phyloP scores from a whole-genome alignment of 257 asterid species.

The Nicotiana noctiflora region DNA sequence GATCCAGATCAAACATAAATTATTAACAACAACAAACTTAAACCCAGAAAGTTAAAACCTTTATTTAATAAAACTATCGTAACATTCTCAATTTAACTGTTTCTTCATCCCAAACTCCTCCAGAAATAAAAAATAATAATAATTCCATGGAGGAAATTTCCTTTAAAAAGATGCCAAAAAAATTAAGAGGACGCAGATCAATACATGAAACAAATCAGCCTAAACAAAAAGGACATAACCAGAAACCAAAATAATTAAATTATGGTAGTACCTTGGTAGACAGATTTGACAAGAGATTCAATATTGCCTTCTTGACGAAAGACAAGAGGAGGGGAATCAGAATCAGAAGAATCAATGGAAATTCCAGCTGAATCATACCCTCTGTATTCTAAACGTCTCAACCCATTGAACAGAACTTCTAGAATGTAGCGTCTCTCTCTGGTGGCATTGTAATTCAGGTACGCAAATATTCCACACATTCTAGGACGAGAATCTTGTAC shows the following conservation, averaged over 20 bases:
- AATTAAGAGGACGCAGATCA: background rate
- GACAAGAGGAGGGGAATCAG: constrained; percentile 43
- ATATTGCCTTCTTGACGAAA: constrained; percentile 82
- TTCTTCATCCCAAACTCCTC: background rate
- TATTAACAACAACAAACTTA: background rate
- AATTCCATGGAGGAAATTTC: too few species aligned
- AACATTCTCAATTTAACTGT: background rate
- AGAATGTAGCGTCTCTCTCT: constrained; percentile 73
- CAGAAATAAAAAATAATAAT: too few species aligned
- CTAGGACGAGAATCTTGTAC: background rate
- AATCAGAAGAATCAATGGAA: constrained; percentile 36
- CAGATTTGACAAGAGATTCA: constrained; percentile 78
- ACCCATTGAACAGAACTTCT: constrained; percentile 74
- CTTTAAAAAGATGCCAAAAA: too few species aligned
- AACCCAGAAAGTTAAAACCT: background rate
- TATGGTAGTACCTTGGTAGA: constrained; percentile 42
- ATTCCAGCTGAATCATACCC: constrained; percentile 97
- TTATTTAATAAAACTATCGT: background rate
- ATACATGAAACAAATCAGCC: background rate
- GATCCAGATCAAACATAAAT: background rate
- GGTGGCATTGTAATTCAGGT: constrained; percentile 62
- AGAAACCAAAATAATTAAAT: background rate
- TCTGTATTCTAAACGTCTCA: constrained; percentile 92
- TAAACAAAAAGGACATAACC: background rate
- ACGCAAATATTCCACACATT: constrained; percentile 98